These are phyloP conservation scores for Diaporthe helianthi DNA, from an alignment of 2,329 filamentous ascomycete species.

Conservation along the genomic window DNA sequence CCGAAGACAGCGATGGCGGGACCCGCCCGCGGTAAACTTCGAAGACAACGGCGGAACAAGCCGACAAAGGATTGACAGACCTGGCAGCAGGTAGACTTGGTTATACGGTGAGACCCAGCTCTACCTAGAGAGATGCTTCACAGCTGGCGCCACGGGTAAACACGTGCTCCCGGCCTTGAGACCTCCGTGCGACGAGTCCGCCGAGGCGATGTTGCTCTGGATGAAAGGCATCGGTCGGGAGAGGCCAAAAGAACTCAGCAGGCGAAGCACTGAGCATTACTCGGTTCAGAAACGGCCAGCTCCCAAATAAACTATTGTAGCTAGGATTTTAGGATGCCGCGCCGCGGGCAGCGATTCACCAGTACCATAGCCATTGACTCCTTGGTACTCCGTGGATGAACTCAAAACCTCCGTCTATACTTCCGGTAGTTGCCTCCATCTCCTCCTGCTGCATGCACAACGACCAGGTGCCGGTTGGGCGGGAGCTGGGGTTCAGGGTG, in stretches of 20 bases:
- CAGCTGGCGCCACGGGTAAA: background rate
- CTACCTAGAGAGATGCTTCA: background rate
- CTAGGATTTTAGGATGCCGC: slow-evolving; percentile 10
- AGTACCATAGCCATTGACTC: background rate
- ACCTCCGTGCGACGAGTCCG: slow-evolving; percentile 16
- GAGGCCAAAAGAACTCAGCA: background rate
- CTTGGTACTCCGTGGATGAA: background rate
- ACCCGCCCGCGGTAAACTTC: slow-evolving; percentile 13
- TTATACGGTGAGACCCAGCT: background rate
- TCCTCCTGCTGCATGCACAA: slow-evolving; percentile 19
- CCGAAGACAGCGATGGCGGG: slow-evolving; percentile 20
- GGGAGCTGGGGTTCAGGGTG: slow-evolving; percentile 3
- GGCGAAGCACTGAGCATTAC: background rate
- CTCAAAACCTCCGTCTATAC: slow-evolving; percentile 5
- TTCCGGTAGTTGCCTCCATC: slow-evolving; percentile 18
- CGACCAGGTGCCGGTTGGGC: slow-evolving; percentile 16
- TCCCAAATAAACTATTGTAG: slow-evolving; percentile 26
- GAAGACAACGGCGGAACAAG: slow-evolving; percentile 7
- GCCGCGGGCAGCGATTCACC: slow-evolving; percentile 4
- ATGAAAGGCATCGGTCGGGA: background rate
- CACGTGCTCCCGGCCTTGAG: slow-evolving; percentile 5
- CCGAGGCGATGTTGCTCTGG: slow-evolving; percentile 12
- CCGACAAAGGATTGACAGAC: background rate
- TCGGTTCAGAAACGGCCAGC: slow-evolving; percentile 6
- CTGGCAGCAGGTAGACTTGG: background rate